Evolutionary conservation across 768 basidiomycete species (phyloP), one percentile per base, ranked within the genome.

Genomic region (Terana coerulea): DNA sequence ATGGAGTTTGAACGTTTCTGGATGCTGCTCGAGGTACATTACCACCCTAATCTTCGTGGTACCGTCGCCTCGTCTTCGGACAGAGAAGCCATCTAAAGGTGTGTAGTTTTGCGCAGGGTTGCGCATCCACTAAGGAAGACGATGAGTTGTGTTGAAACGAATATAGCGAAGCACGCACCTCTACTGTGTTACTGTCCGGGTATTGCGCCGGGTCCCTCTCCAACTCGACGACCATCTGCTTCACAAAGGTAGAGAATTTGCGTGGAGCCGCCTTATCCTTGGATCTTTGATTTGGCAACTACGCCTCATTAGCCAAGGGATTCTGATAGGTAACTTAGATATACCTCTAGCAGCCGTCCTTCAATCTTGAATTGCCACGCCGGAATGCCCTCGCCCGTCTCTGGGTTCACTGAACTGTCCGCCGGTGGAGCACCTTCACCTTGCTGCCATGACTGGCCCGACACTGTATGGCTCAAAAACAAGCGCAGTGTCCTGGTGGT

Each of bases 341-440:
- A 47, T 52, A 86, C 88, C 78, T 90, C 88, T 5, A 98, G 72
- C 48, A 98, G 64, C 42, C 93, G 77, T 1, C 94, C 94, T 59
- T 98, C 95, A 34, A 97, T 77, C 64, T 81, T 88, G 52, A 98
- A 74, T 31, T 81, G 76, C 92, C 92, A 98, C 0, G 91, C 88
- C 3, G 94, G 90, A 37, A 95, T 86, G 1, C 89, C 89, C 59
- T 91, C 85, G 9, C 92, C 93, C 0, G 88, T 91, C 55, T 93
- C 89, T 49, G 90, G 79, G 61, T 83, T 83, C 67, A 63, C 71
- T 43, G 22, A 77, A 7, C 70, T 67, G 0, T 76, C 74, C 0
- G 74, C 63, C 19, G 70, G 67, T 3, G 25, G 29, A 3, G 41
- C 55, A n/a, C 30, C 45, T 17, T 41, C 51, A 3, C 77, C 76